A percentile compares a stretch with the other conserved stretches of the same genome.
phyloP scores from a whole-genome alignment of 2,329 filamentous ascomycete genomes.

The Diaporthe australafricana region DNA sequence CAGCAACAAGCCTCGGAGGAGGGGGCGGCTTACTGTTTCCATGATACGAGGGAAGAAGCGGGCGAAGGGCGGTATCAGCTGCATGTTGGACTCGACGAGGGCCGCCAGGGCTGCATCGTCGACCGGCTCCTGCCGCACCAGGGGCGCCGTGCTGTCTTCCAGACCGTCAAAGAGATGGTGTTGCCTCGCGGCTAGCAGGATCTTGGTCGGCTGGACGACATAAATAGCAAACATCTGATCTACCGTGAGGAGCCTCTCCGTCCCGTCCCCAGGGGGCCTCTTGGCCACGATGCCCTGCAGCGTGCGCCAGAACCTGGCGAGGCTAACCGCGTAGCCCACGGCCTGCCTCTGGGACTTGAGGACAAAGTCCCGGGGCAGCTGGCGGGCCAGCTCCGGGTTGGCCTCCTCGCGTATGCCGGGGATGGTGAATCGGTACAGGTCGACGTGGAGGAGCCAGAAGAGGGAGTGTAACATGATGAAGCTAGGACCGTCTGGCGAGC shows the following conservation, averaged over 20 bases:
- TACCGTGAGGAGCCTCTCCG: conserved; percentile 34
- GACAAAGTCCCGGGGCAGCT: conserved; percentile 51
- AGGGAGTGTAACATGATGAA: conserved; percentile 53
- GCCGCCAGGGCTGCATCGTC: conserved; percentile 47
- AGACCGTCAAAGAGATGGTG: conserved; percentile 50
- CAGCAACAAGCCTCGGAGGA: too few relatives aligned
- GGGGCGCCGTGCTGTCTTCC: conserved; percentile 50
- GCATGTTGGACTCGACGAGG: conserved; percentile 49
- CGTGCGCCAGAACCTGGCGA: conserved; percentile 51
- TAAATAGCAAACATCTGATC: conserved; percentile 41
- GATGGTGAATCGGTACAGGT: conserved; percentile 53
- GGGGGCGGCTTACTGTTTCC: conserved; percentile 38
- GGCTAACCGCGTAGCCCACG: conserved; percentile 51
- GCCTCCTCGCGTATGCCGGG: conserved; percentile 50
- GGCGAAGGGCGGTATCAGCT: conserved; percentile 49
- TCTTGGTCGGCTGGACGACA: conserved; percentile 40
- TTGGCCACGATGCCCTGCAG: conserved; percentile 46
- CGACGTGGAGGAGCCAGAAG: conserved; percentile 51
- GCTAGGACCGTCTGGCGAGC: conserved; percentile 46
- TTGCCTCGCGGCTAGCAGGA: conserved; percentile 51
- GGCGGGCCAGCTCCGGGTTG: conserved; percentile 47
- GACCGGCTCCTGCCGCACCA: conserved; percentile 48
- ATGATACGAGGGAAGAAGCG: conserved; percentile 39
- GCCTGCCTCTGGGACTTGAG: conserved; percentile 52
- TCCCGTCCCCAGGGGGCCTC: conserved; percentile 38